A percentile compares a stretch with the other conserved stretches of the same genome.
Evolutionary conservation across 441 rosid species (phyloP).

Genomic region (Erodium chrysanthum): DNA sequence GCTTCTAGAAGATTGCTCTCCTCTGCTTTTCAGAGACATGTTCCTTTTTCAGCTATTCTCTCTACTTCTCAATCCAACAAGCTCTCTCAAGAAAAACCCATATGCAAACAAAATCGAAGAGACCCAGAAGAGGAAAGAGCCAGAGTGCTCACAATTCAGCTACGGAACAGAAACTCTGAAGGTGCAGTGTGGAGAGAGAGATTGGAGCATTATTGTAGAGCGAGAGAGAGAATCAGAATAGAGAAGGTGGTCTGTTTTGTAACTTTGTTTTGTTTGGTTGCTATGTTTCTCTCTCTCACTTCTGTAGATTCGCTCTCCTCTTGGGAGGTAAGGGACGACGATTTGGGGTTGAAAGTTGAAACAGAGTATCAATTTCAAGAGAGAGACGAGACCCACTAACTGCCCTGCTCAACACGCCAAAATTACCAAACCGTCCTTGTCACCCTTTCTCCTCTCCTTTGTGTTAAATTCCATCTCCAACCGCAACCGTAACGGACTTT

Average conservation of each 20-base stretch:
- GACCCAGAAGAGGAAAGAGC: background rate
- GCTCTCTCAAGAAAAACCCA: background rate
- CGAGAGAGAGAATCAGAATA: too few relatives aligned
- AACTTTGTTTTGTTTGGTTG: too few relatives aligned
- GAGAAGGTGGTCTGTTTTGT: too few relatives aligned
- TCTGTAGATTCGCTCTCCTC: background rate
- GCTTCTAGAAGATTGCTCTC: slow-evolving; percentile 37
- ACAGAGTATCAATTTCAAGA: background rate
- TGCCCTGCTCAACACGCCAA: too few relatives aligned
- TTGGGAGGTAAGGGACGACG: too few relatives aligned
- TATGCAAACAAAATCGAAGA: background rate
- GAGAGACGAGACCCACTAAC: slow-evolving; percentile 2
- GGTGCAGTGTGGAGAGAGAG: background rate
- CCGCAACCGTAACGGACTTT: too few relatives aligned
- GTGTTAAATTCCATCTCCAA: too few relatives aligned
- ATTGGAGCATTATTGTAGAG: too few relatives aligned
- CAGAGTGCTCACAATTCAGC: background rate
- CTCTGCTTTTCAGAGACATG: slow-evolving; percentile 46
- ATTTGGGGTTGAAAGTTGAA: background rate
- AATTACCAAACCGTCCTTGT: too few relatives aligned
- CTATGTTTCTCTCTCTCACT: background rate
- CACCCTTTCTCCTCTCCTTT: too few relatives aligned
- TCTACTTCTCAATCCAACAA: background rate
- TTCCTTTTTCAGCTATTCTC: too few relatives aligned
- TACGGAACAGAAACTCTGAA: background rate